Evolutionary conservation across 208 protist species (phyloP).

Genomic region (Angomonas deanei): DNA sequence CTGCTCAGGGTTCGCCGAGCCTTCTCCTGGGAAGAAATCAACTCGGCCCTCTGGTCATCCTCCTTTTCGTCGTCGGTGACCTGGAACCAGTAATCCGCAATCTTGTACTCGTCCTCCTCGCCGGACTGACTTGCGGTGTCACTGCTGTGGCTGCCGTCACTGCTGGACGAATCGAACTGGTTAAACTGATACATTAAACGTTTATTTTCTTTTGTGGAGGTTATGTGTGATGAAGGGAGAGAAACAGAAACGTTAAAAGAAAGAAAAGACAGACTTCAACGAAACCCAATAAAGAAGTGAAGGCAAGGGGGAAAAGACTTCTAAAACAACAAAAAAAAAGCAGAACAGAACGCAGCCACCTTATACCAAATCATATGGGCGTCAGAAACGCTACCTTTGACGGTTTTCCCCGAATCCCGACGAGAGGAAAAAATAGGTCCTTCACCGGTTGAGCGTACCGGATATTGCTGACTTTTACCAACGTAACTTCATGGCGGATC

Average conservation of each 20-base stretch:
- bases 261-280: conserved; percentile 9
- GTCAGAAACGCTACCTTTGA: neutral
- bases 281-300: too few species aligned
- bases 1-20: conserved; percentile 41
- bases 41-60: conserved; percentile 33
- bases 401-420: neutral
- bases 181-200: conserved; percentile 11
- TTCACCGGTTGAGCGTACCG: conserved; percentile 12
- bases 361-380: neutral
- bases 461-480: conserved; percentile 25
- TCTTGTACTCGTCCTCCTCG: conserved; percentile 25
- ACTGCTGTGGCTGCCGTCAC: conserved; percentile 39
- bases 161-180: conserved; percentile 19
- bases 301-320: too few species aligned
- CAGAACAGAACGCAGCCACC: too few species aligned
- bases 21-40: conserved; percentile 61
- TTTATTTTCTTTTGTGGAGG: too few species aligned
- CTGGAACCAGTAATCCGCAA: conserved; percentile 49
- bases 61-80: conserved; percentile 69
- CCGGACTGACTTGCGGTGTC: conserved; percentile 45
- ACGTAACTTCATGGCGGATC: conserved; percentile 29
- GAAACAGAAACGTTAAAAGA: too few species aligned
- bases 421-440: neutral
- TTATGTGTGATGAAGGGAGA: neutral
- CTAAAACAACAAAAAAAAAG: too few species aligned